These are phyloP conservation scores for Flaveria sonorensis DNA, from an alignment of 129 eudicot species.

Conservation along the genomic window DNA sequence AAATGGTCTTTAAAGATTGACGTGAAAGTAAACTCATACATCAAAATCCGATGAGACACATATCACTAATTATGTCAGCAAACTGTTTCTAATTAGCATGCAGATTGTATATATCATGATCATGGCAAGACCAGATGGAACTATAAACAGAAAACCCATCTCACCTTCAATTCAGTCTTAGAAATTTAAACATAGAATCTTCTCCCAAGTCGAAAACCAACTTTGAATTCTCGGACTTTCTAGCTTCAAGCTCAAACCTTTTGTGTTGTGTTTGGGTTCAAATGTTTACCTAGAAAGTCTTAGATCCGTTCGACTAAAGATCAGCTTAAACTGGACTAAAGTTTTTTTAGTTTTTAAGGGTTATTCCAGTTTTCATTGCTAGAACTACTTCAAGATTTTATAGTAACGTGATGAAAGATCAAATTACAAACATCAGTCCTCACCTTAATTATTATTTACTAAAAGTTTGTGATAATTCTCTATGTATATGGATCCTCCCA, in stretches of 20 bases:
- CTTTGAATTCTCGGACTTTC: background rate
- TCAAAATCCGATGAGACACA: background rate
- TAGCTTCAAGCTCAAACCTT: conserved; percentile 18
- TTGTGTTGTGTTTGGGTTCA: background rate
- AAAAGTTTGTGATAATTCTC: conserved; percentile 11
- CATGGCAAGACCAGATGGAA: background rate
- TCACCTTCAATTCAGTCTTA: background rate
- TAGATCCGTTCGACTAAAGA: background rate
- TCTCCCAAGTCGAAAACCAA: background rate
- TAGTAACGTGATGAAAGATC: conserved; percentile 17
- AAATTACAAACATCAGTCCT: conserved; percentile 29
- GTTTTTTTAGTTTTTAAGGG: background rate
- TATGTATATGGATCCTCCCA: conserved; percentile 17
- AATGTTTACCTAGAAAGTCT: background rate
- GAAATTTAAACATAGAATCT: background rate
- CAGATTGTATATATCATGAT: background rate
- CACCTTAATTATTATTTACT: background rate
- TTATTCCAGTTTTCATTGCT: background rate
- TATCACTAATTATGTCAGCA: background rate
- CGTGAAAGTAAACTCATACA: background rate
- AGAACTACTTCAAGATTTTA: background rate
- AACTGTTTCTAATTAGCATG: background rate
- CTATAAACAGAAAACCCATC: background rate
- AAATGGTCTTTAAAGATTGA: background rate
- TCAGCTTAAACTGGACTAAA: background rate